phyloP scores from a whole-genome alignment of 495 filamentous ascomycete genomes.

The Tetracladium setigerum region DNA sequence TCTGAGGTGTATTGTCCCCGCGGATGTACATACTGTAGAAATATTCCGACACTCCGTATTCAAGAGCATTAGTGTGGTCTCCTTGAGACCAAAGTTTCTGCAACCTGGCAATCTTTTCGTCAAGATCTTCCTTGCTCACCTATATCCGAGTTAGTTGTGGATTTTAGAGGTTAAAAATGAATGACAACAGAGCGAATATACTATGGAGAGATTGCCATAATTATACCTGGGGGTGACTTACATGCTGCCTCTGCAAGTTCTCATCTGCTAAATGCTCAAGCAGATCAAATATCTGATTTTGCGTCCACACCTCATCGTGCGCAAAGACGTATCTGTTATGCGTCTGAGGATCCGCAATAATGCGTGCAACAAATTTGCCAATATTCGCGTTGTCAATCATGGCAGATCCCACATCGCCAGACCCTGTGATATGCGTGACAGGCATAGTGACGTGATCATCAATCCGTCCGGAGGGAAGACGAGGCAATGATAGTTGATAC shows the following conservation, averaged over 20 bases:
- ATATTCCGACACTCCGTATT: too few species aligned
- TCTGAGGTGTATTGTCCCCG: too few species aligned
- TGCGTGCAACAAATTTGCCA: conserved; percentile 46
- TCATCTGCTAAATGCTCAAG: conserved; percentile 48
- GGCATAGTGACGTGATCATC: conserved; percentile 44
- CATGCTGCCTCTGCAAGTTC: conserved; percentile 40
- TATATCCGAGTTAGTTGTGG: too few species aligned
- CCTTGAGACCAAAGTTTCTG: too few species aligned
- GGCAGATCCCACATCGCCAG: conserved; percentile 39
- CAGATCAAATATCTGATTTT: conserved; percentile 41
- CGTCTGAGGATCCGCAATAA: conserved; percentile 47
- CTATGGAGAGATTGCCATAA: too few species aligned
- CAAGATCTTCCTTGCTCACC: too few species aligned
- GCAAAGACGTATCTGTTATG: conserved; percentile 50
- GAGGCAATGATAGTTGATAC: conserved; percentile 46
- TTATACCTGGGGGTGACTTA: too few species aligned
- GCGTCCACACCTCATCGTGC: conserved; percentile 40
- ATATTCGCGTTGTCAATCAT: conserved; percentile 51
- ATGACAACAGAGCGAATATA: too few species aligned
- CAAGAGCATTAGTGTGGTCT: too few species aligned
- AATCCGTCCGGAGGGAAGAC: conserved; percentile 43
- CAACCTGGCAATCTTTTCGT: too few species aligned
- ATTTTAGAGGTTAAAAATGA: too few species aligned
- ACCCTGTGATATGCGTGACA: conserved; percentile 35
- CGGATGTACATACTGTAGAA: too few species aligned